Evolutionary conservation across 164 flowering plant species (phyloP), one percentile per base, ranked within the genome.

Genomic region (Berberis thunbergii): DNA sequence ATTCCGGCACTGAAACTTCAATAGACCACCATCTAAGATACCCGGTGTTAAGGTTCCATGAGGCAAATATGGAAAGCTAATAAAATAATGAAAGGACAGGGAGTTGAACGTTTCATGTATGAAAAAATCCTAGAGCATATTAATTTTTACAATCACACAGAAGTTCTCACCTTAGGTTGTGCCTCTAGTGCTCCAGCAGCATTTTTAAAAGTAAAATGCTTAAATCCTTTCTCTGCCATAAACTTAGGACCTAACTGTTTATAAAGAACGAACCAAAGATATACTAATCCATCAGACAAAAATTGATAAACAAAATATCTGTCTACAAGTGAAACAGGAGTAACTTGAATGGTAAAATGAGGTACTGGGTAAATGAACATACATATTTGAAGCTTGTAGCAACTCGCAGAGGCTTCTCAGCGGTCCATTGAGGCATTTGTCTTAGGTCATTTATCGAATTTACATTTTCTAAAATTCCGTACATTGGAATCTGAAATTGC

Each of bases 101-200:
- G 26, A 26, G 0, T 26, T 26, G 26, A 26, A 26, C 26, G 0
- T 26, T 26, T 26, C 26, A 26, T 26, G 0, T 26, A 26, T 26
- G 26, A 26, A 26, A 26, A 26, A 26, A 26, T 26, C 26, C 26
- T 26, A 26, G 26, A 26, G 26, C 26, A 26, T 26, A 26, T 26
- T 26, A 41, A 43, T 3, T 4, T 44, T 10, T 13, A 50, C 7
- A 26, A 40, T 3, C 55, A 59, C n/a, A 45, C 57, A 46, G 43
- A 44, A 43, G 11, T 46, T 59, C 86, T 84, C 71, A 94, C 99
- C 72, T 96, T 96, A 44, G 99, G 99, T 71, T 96, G 91, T 70
- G 99, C 97, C 78, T 91, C 99, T 59, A 94, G 65, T 63, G 97
- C 99, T 65, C 99, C 99, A 85, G 89, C 97, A 71, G 97, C 97